phyloP scores from a whole-genome alignment of 106 monocot genomes.

The Hemerocallis citrina region DNA sequence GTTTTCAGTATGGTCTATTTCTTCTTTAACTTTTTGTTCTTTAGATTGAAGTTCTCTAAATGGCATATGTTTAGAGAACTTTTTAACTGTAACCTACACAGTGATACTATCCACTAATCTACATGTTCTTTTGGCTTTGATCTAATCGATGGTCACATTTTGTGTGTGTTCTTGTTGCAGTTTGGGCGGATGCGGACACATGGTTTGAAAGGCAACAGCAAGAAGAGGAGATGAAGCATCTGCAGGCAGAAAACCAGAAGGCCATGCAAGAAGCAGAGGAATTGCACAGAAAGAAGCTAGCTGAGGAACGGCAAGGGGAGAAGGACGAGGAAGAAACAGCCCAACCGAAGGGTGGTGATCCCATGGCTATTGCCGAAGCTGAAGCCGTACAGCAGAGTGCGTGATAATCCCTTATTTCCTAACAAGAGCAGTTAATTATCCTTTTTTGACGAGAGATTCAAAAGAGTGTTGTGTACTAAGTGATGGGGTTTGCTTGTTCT shows the following conservation, averaged over 20 bases:
- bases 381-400: constrained; percentile 21
- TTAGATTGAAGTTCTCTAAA: too few relatives aligned
- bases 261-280: constrained; percentile 84
- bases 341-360: constrained; percentile 28
- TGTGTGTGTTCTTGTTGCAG: constrained; percentile 17
- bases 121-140: not conserved
- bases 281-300: constrained; percentile 74
- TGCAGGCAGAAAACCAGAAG: constrained; percentile 71
- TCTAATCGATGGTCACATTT: not conserved
- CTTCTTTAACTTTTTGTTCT: too few relatives aligned
- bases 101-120: too few relatives aligned
- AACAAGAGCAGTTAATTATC: too few relatives aligned
- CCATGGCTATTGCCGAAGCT: constrained; percentile 73
- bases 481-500: too few relatives aligned
- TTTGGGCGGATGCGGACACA: constrained; percentile 97
- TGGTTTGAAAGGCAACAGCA: constrained; percentile 98
- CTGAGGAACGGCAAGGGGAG: constrained; percentile 74
- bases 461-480: too few relatives aligned
- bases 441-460: too few relatives aligned
- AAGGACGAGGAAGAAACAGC: constrained; percentile 82
- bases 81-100: too few relatives aligned
- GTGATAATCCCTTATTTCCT: not conserved
- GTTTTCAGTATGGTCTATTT: too few relatives aligned
- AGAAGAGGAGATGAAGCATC: constrained; percentile 83
- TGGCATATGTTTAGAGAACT: too few relatives aligned